These are phyloP conservation scores for Quercus parvula DNA, from an alignment of 306 rosid genomes.

Conservation along the genomic window DNA sequence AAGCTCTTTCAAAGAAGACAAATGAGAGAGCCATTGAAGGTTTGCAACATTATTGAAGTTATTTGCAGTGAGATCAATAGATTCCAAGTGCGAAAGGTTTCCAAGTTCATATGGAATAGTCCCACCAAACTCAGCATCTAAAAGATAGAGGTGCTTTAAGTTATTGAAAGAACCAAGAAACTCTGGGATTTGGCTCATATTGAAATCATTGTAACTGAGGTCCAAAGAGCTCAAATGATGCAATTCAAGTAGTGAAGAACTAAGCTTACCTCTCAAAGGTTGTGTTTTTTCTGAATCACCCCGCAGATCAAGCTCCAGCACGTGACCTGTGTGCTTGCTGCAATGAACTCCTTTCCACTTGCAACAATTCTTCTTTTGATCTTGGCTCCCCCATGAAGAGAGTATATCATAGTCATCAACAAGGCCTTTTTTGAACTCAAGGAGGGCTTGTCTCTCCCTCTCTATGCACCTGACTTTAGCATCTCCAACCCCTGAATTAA, in stretches of 20 bases:
- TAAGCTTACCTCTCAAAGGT: not conserved
- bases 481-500: not conserved
- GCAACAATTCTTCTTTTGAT: conserved; percentile 18
- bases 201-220: not conserved
- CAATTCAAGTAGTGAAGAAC: not conserved
- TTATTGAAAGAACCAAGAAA: not conserved
- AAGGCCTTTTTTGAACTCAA: conserved; percentile 7
- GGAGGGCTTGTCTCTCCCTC: conserved; percentile 7
- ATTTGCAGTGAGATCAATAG: not conserved
- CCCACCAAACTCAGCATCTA: not conserved
- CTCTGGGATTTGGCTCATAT: not conserved
- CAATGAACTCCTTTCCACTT: conserved; percentile 26
- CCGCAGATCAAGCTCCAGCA: conserved; percentile 13
- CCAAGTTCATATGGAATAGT: not conserved
- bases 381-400: conserved; percentile 1
- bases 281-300: not conserved
- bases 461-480: not conserved
- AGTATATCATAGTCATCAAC: not conserved
- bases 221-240: not conserved
- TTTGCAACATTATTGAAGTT: not conserved
- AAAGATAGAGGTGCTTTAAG: not conserved
- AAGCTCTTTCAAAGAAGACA: not conserved
- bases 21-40: conserved; percentile 4
- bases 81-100: not conserved
- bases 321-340: conserved; percentile 11